Evolutionary conservation across 1,284 basidiomycete species (phyloP).

Genomic region (Rhodotorula sp.): DNA sequence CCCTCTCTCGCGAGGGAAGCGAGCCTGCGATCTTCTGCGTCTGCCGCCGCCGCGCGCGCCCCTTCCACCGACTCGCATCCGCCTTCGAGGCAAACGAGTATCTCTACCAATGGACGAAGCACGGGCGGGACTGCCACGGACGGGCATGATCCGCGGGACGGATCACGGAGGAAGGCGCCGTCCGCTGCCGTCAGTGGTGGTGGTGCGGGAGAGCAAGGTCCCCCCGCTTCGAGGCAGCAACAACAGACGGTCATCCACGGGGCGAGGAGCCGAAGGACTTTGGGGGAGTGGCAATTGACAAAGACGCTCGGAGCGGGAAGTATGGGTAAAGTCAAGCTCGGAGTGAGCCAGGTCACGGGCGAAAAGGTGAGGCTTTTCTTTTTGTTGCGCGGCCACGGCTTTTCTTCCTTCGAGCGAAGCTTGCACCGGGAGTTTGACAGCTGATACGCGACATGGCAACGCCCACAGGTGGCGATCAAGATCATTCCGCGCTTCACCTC

Average conservation of each 20-base stretch:
- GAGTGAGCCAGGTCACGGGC: constrained; percentile 79
- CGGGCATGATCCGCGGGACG: neutral
- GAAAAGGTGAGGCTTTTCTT: constrained; percentile 70
- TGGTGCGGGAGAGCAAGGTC: constrained; percentile 1
- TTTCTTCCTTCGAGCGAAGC: no score
- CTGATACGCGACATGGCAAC: neutral
- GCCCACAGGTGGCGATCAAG: constrained; percentile 84
- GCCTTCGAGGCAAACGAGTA: constrained; percentile 9
- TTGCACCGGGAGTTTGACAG: no score
- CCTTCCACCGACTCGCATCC: constrained; percentile 7
- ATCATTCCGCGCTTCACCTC: constrained; percentile 83
- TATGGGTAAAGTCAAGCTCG: constrained; percentile 99
- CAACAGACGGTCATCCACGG: constrained; percentile 4
- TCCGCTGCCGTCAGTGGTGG: no score
- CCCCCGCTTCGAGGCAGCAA: neutral
- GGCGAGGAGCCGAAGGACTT: constrained; percentile 45
- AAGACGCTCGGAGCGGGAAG: constrained; percentile 97
- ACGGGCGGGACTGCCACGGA: neutral
- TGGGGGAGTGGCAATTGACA: constrained; percentile 93
- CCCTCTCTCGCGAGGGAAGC: neutral
- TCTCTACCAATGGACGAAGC: constrained; percentile 3
- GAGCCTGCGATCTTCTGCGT: neutral
- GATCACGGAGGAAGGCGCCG: neutral
- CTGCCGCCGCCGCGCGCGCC: no score
- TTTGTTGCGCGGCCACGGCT: neutral